phyloP scores from a whole-genome alignment of 176 grass and related monocot genomes.

The Tillandsia fasciculata region DNA sequence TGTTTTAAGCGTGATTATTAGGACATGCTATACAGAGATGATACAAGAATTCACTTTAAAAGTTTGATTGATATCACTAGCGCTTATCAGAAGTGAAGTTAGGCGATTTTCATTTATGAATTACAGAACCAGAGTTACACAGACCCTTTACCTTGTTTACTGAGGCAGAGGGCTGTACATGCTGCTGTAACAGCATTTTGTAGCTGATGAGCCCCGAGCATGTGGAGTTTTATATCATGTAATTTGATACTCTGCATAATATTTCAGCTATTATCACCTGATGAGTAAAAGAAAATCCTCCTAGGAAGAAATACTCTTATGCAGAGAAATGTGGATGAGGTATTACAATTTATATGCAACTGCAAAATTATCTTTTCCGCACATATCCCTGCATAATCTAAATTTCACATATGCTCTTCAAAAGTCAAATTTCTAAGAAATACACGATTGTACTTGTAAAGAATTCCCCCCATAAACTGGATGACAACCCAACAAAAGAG shows the following conservation, averaged over 20 bases:
- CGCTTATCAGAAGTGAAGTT: neutral
- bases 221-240: conserved; percentile 49
- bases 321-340: neutral
- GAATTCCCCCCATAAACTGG: neutral
- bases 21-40: too few species aligned
- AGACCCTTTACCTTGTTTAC: conserved; percentile 44
- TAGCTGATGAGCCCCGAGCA: conserved; percentile 66
- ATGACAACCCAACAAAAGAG: neutral
- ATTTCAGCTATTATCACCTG: neutral
- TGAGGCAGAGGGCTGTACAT: conserved; percentile 56
- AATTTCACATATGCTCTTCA: too few species aligned
- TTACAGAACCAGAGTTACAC: neutral
- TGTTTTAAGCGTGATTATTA: conserved; percentile 2
- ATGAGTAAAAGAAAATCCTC: neutral
- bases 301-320: neutral
- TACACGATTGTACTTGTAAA: neutral
- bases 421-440: too few species aligned
- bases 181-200: conserved; percentile 61
- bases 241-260: conserved; percentile 47
- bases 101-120: neutral
- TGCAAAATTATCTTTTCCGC: too few species aligned
- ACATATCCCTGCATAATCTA: too few species aligned
- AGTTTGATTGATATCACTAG: too few species aligned
- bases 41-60: neutral
- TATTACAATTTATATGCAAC: too few species aligned